Base-by-base conservation (phyloP, 768 basidiomycete species). In the Pleurotus citrinopileatus region DNA sequence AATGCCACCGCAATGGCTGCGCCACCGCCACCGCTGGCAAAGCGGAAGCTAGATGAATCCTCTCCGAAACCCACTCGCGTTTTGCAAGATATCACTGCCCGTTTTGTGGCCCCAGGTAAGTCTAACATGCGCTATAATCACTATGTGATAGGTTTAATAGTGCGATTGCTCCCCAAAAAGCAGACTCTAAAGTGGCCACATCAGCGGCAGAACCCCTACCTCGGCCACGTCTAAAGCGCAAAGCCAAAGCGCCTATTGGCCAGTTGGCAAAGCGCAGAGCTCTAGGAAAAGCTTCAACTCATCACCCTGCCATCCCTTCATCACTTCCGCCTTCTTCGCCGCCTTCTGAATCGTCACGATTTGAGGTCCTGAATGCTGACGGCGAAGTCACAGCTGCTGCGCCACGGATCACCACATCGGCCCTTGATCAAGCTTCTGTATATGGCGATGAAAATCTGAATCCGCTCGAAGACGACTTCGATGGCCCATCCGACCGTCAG, bases 221-320 rank as follows among this genome's bases (percentile, higher is more conserved):
- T 29, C 43, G 43, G 10, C 48, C 28, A 51, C 48, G 34, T 23
- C 23, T 34, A 20, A 51, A 51, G 32, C 48, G 48, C 34, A 51
- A 37, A 34, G 48, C 48, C 10, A 51, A 23, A 34, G 29, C 48
- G 48, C 34, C 48, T 15, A 51, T 25, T 20, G 32, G 29, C 13
- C 32, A 37, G 12, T 9, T 37, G 19, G 48, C 48, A 7, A 50
- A 50, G 48, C 48, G 48, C 29, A 22, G 22, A 25, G 19, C 28
- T 20, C 15, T 37, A 12, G 15, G n/a, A 10, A 37, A 34, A 3
- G 29, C 10, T 15, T 19, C n/a, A 28, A 12, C 19, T 3, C 48
- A 37, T 15, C 45, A 47, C 28, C 48, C 48, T 4, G 48, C 48
- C 17, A 51, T 51, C 22, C 48, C 48, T 23, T 51, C 48, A n/a